These are phyloP conservation scores for Pseudocercospora macadamiae DNA, from an alignment of 2,329 filamentous ascomycete species.

Conservation along the genomic window DNA sequence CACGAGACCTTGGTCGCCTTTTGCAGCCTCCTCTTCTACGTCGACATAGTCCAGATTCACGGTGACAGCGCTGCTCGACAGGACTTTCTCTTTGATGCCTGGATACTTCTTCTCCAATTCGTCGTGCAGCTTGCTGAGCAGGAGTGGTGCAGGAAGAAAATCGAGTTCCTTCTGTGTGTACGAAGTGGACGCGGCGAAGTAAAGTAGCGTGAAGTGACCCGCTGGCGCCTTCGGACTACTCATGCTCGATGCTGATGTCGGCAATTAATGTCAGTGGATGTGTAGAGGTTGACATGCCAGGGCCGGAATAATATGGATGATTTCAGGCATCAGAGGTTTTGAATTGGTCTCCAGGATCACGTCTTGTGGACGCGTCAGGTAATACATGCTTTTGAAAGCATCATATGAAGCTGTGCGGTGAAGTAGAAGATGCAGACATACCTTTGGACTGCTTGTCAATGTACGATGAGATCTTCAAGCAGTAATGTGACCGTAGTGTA, in stretches of 20 bases:
- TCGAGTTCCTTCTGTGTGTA: slow-evolving; percentile 72
- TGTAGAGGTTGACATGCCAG: background rate
- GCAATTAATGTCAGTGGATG: background rate
- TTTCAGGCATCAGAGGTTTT: background rate
- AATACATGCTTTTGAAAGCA: slow-evolving; percentile 11
- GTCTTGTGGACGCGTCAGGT: slow-evolving; percentile 8
- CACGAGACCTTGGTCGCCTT: slow-evolving; percentile 47
- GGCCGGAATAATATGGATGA: background rate
- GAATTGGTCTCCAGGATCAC: background rate
- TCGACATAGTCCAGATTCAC: slow-evolving; percentile 83
- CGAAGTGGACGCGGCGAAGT: slow-evolving; percentile 76
- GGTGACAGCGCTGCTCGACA: slow-evolving; percentile 74
- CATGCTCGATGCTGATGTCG: slow-evolving; percentile 37
- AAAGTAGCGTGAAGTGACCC: slow-evolving; percentile 77
- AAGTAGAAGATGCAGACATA: background rate
- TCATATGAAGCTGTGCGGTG: slow-evolving; percentile 1
- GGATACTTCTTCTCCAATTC: slow-evolving; percentile 69
- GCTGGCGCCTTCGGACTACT: slow-evolving; percentile 52
- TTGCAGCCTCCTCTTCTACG: slow-evolving; percentile 54
- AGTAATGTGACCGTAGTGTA: background rate
- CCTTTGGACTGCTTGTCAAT: background rate
- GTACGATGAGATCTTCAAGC: background rate
- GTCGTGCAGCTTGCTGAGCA: slow-evolving; percentile 65
- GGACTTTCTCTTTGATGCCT: slow-evolving; percentile 69
- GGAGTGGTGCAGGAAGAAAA: slow-evolving; percentile 66